phyloP scores from a whole-genome alignment of 768 basidiomycete genomes.

The Suillus tomentosus region DNA sequence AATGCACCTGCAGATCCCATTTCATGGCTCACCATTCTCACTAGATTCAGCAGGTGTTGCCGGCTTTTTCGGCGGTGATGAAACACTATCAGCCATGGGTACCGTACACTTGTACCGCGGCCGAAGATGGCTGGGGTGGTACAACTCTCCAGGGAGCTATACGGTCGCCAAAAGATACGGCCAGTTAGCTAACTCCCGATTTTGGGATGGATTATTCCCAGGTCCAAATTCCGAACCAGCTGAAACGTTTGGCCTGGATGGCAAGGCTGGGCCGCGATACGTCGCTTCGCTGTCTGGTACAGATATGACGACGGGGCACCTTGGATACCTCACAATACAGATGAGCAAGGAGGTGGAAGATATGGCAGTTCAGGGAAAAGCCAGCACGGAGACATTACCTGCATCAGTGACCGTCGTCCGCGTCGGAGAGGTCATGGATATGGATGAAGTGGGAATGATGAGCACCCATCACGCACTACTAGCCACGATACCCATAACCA shows the following conservation, averaged over 20 bases:
- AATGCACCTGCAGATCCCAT: conserved; percentile 12
- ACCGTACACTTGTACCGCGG: conserved; percentile 35
- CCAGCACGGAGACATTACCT: conserved; percentile 17
- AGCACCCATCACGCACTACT: conserved; percentile 16
- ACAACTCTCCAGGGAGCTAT: conserved; percentile 40
- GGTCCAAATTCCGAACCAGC: conserved; percentile 30
- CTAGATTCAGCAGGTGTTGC: conserved; percentile 36
- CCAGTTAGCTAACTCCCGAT: conserved; percentile 26
- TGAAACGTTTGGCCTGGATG: conserved; percentile 32
- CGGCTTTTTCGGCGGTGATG: conserved; percentile 40
- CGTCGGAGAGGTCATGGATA: conserved; percentile 25
- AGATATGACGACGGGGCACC: conserved; percentile 30
- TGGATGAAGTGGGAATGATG: conserved; percentile 14
- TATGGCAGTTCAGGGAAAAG: conserved; percentile 13
- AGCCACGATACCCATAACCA: conserved; percentile 25
- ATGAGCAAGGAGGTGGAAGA: conserved; percentile 12
- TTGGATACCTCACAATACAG: conserved; percentile 30
- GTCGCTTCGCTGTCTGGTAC: conserved; percentile 31
- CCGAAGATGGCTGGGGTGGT: conserved; percentile 38
- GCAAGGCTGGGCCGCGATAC: conserved; percentile 30
- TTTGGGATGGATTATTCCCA: conserved; percentile 37
- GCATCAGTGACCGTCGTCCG: conserved; percentile 24
- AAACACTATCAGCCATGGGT: conserved; percentile 40
- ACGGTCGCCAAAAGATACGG: conserved; percentile 35
- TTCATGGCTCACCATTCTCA: conserved; percentile 13